These are phyloP conservation scores for Fusarium pseudocircinatum DNA, from an alignment of 2,329 filamentous ascomycete genomes.

Conservation along the genomic window DNA sequence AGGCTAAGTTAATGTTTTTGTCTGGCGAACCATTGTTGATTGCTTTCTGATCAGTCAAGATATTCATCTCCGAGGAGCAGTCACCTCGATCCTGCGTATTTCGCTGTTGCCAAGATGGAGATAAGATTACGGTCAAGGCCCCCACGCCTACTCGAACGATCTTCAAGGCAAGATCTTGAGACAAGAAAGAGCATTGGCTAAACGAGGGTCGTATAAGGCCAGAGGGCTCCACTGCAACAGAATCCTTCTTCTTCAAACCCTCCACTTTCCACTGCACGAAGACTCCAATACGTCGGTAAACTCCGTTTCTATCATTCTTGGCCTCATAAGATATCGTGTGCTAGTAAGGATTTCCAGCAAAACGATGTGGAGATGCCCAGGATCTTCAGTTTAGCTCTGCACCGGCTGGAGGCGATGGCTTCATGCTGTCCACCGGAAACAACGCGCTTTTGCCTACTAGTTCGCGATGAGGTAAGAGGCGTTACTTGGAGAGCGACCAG, in stretches of 20 bases:
- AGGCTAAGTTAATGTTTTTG: background rate
- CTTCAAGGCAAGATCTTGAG: background rate
- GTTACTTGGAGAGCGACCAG: background rate
- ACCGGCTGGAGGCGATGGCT: background rate
- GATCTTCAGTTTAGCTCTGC: background rate
- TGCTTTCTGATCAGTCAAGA: background rate
- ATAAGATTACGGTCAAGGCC: background rate
- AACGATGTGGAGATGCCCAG: background rate
- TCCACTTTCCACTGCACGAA: background rate
- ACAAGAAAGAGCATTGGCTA: background rate
- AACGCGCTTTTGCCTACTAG: background rate
- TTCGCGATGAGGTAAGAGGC: background rate
- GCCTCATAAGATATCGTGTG: background rate
- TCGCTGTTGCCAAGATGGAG: background rate
- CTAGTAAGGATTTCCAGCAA: background rate
- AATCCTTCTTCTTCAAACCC: background rate
- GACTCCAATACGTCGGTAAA: background rate
- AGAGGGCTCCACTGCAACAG: background rate
- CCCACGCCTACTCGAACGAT: conserved; percentile 9
- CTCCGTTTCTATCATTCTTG: background rate
- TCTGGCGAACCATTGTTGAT: background rate
- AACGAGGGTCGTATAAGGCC: background rate
- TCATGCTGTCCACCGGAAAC: background rate
- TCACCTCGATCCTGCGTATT: background rate
- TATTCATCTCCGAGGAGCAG: background rate